Conservation (phyloP, 2,329 filamentous ascomycete genomes). For the Fusarium sp. region DNA sequence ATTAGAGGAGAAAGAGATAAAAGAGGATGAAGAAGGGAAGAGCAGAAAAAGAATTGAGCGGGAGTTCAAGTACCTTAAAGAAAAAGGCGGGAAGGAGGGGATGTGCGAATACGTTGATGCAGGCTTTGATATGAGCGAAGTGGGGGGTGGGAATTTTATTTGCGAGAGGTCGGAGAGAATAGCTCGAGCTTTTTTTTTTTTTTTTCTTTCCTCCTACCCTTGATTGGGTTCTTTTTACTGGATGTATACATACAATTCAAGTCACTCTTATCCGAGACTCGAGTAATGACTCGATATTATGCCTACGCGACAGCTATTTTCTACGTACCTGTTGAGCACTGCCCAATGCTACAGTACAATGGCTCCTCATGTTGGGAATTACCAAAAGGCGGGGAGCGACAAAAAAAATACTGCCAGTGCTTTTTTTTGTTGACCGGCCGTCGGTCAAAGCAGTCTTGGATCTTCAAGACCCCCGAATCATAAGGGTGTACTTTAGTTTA, state of each 20-base stretch:
- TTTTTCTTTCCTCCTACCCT: not conserved
- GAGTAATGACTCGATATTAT: conserved; percentile 11
- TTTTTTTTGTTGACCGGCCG: conserved; percentile 36
- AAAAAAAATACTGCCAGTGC: conserved; percentile 16
- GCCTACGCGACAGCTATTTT: not conserved
- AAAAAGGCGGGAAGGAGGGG: conserved; percentile 46
- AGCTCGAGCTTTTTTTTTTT: conserved; percentile 10
- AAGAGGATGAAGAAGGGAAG: conserved; percentile 25
- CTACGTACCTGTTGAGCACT: conserved; percentile 22
- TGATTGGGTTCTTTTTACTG: not conserved
- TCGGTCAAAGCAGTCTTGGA: conserved; percentile 31
- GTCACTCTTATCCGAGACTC: conserved; percentile 19
- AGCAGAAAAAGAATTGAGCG: conserved; percentile 45
- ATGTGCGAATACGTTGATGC: conserved; percentile 47
- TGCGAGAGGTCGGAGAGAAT: conserved; percentile 21
- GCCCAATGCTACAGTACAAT: conserved; percentile 24
- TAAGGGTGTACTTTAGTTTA: conserved; percentile 31
- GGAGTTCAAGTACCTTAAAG: conserved; percentile 44
- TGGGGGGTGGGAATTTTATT: conserved; percentile 41
- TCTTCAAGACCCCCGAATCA: conserved; percentile 19
- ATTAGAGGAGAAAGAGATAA: conserved; percentile 18
- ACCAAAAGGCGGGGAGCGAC: conserved; percentile 12
- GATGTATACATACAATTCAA: not conserved
- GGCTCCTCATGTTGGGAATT: not conserved
- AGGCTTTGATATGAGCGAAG: conserved; percentile 39